Evolutionary conservation across 78 protist species (phyloP), one percentile per base, ranked within the genome.

Genomic region (Anaeramoeba flamelloides): DNA sequence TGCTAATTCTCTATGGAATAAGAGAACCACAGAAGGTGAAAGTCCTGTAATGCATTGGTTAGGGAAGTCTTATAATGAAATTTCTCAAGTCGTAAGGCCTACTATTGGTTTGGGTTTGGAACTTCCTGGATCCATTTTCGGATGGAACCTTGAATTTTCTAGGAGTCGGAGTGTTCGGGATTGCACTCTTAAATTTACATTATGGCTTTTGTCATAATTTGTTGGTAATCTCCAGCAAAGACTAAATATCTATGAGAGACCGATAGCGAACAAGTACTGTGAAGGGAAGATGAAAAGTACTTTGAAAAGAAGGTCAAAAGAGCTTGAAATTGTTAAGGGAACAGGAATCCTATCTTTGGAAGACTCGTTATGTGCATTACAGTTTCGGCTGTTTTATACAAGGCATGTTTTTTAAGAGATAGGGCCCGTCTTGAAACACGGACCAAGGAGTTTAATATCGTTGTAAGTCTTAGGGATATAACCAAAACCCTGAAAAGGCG

Each of bases 391-490:
- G n/a, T n/a, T n/a, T n/a, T n/a, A n/a, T n/a, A n/a, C n/a, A n/a
- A n/a, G n/a, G n/a, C n/a, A n/a, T n/a, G n/a, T n/a, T n/a, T n/a
- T n/a, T n/a, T n/a, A n/a, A n/a, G n/a, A n/a, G n/a, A n/a, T n/a
- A n/a, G n/a, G 90, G 69, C 89, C 93, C 93, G 93, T 90, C 93
- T 90, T 88, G 91, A 91, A 91, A 91, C 93, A 91, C 91, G 94
- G 94, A 91, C 87, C 93, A 91, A 91, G 94, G 94, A 91, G 94
- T 89, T 90, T 86, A 84, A 85, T 87, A 87, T 41, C 33, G 81
- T 81, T 53, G 91, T 91, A 87, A 91, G 91, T 84, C 36, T 40
- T 75, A 30, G 78, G 79, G 93, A 80, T 74, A 53, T 0, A 32
- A 84, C n/a, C n/a, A n/a, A n/a, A n/a, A n/a, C n/a, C n/a, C n/a